phyloP scores from a whole-genome alignment of 345 rosid genomes.

The Microthlaspi erraticum region DNA sequence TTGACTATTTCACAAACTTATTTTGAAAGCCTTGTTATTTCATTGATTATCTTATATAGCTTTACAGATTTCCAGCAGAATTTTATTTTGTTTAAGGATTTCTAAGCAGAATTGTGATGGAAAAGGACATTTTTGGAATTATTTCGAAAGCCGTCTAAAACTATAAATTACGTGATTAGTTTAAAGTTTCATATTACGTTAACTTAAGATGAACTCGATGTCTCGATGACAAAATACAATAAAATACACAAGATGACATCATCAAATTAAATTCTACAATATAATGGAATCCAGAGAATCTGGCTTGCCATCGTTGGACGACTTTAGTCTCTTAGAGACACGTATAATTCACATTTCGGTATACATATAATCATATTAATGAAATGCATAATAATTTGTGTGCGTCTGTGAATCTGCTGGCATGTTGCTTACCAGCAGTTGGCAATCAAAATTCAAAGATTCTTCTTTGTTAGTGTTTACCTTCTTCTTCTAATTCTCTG shows the following conservation, averaged over 20 bases:
- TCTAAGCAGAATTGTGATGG: not conserved
- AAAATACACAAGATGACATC: conserved; percentile 21
- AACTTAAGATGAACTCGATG: conserved; percentile 6
- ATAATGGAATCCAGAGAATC: conserved; percentile 30
- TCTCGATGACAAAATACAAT: not conserved
- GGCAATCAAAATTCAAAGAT: conserved; percentile 4
- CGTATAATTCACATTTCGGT: conserved; percentile 31
- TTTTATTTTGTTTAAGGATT: too few relatives aligned
- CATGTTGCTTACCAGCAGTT: conserved; percentile 18
- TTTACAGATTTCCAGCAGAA: not conserved
- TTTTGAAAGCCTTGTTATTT: too few relatives aligned
- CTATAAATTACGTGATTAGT: not conserved
- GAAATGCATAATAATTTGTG: not conserved
- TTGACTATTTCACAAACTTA: too few relatives aligned
- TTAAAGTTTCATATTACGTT: not conserved
- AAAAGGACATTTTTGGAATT: not conserved
- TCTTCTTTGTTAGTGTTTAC: conserved; percentile 3
- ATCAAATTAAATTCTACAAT: conserved; percentile 7
- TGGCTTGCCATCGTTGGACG: conserved; percentile 20
- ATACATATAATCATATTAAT: not conserved
- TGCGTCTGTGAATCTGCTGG: conserved; percentile 41
- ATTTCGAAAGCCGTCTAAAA: not conserved
- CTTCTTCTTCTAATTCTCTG: not conserved
- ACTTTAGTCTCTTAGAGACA: conserved; percentile 22
- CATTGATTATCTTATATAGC: not conserved